Percentiles rank a stretch among this genome's conserved stretches.
These are phyloP conservation scores for Metschnikowia chrysomelidarum DNA, from an alignment of 805 yeast genomes.

Conservation along the genomic window DNA sequence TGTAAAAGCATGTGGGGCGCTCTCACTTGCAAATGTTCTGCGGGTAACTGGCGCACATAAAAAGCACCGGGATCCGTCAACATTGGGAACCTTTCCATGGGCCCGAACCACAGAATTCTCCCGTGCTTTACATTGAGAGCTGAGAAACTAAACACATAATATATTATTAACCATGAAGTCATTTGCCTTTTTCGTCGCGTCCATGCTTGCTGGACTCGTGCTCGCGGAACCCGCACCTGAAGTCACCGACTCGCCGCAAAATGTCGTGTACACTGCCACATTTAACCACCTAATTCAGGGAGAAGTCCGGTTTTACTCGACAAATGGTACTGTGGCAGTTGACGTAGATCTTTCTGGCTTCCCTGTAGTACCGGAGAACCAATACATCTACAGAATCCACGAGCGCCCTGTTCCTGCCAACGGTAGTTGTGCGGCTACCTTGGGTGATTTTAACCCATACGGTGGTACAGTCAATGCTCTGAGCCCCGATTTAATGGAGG, in stretches of 20 bases:
- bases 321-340: neutral
- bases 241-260: neutral
- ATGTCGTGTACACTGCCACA: neutral
- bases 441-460: slow-evolving; percentile 61
- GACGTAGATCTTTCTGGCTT: too few relatives aligned
- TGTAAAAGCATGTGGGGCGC: too few relatives aligned
- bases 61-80: too few relatives aligned
- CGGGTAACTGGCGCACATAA: too few relatives aligned
- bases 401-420: slow-evolving; percentile 48
- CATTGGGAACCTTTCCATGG: too few relatives aligned
- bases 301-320: neutral
- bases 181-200: neutral
- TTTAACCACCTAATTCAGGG: neutral
- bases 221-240: slow-evolving; percentile 1
- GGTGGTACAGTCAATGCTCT: slow-evolving; percentile 47
- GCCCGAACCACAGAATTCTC: too few relatives aligned
- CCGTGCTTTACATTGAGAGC: too few relatives aligned
- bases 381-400: slow-evolving; percentile 59
- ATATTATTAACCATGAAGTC: neutral
- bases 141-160: too few relatives aligned
- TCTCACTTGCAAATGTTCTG: too few relatives aligned
- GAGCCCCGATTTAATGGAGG: slow-evolving; percentile 52
- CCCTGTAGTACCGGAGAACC: too few relatives aligned
- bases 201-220: too few relatives aligned
- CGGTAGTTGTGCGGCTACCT: slow-evolving; percentile 51